Percentiles rank a stretch among this genome's conserved stretches.
These are phyloP conservation scores for Phytophthora cactorum DNA, from an alignment of 352 stramenopile genomes.

Conservation along the genomic window DNA sequence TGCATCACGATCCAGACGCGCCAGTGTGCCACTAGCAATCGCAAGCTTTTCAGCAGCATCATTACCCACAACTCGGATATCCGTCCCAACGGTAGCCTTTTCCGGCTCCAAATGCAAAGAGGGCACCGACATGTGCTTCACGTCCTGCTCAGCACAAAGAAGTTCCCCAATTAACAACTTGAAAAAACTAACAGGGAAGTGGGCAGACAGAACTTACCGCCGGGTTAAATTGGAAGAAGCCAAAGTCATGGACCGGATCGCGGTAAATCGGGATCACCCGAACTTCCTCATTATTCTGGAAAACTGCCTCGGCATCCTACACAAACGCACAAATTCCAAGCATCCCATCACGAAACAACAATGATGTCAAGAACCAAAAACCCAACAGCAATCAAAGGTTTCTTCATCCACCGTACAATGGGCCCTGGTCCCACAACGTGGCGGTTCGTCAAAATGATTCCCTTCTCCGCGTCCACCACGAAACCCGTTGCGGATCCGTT, in stretches of 20 bases:
- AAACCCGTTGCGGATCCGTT: slow-evolving; percentile 93
- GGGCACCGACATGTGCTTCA: slow-evolving; percentile 85
- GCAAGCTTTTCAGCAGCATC: slow-evolving; percentile 93
- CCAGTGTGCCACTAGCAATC: slow-evolving; percentile 92
- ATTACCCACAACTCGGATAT: slow-evolving; percentile 94
- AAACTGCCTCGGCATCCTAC: slow-evolving; percentile 89
- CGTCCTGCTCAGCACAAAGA: slow-evolving; percentile 49
- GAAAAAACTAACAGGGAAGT: not conserved
- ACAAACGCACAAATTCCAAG: slow-evolving; percentile 7
- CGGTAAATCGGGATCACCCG: slow-evolving; percentile 92
- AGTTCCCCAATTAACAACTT: not conserved
- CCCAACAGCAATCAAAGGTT: not conserved
- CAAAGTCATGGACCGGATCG: slow-evolving; percentile 95
- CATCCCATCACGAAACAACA: not conserved
- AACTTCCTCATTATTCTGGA: slow-evolving; percentile 95
- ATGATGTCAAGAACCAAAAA: not conserved
- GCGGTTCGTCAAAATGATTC: slow-evolving; percentile 94
- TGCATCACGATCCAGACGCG: slow-evolving; percentile 90
- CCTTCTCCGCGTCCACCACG: slow-evolving; percentile 90
- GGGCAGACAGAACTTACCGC: slow-evolving; percentile 38
- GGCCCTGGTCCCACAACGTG: slow-evolving; percentile 90
- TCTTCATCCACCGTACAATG: slow-evolving; percentile 56
- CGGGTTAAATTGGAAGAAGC: slow-evolving; percentile 92
- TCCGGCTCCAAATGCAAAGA: slow-evolving; percentile 83
- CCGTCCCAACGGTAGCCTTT: slow-evolving; percentile 89